A percentile compares a stretch with the other conserved stretches of the same genome.
Conservation (phyloP, 345 rosid genomes). For the Hibiscus tridactylites region DNA sequence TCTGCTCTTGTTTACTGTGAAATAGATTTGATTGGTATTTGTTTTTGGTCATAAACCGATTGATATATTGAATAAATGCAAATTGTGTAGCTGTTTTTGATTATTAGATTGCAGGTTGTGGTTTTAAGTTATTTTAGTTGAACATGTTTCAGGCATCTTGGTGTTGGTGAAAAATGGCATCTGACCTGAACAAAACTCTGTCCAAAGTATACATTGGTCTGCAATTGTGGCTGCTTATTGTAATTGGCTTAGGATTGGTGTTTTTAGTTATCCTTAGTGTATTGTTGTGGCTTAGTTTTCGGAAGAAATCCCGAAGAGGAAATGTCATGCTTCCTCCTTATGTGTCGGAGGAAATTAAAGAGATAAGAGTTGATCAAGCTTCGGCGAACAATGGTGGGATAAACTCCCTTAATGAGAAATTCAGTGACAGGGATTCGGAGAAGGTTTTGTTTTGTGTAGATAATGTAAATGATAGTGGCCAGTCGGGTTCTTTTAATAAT, state of each 20-base stretch:
- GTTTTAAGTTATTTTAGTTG: slow-evolving; percentile 1
- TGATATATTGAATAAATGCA: neutral
- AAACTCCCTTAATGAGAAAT: slow-evolving; percentile 43
- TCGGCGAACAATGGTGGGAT: slow-evolving; percentile 46
- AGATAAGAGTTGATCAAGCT: slow-evolving; percentile 68
- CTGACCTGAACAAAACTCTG: slow-evolving; percentile 47
- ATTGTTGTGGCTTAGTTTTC: slow-evolving; percentile 66
- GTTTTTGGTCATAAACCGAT: neutral
- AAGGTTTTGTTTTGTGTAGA: slow-evolving; percentile 41
- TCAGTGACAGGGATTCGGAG: slow-evolving; percentile 50
- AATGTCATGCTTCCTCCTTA: slow-evolving; percentile 36
- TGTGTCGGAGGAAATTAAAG: slow-evolving; percentile 73
- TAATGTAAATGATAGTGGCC: slow-evolving; percentile 47
- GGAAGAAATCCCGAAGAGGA: slow-evolving; percentile 51
- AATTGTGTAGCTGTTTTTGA: neutral
- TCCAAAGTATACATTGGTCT: slow-evolving; percentile 50
- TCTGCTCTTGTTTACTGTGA: neutral
- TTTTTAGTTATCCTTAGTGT: slow-evolving; percentile 43
- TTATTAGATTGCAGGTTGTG: neutral
- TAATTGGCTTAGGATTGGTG: slow-evolving; percentile 45
- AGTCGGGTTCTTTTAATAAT: slow-evolving; percentile 49
- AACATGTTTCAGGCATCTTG: slow-evolving; percentile 25
- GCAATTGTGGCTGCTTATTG: slow-evolving; percentile 65
- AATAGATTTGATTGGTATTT: neutral
- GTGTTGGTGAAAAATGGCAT: slow-evolving; percentile 38